Conservation (phyloP, 2,329 filamentous ascomycete species). For the Clathrospora elynae region DNA sequence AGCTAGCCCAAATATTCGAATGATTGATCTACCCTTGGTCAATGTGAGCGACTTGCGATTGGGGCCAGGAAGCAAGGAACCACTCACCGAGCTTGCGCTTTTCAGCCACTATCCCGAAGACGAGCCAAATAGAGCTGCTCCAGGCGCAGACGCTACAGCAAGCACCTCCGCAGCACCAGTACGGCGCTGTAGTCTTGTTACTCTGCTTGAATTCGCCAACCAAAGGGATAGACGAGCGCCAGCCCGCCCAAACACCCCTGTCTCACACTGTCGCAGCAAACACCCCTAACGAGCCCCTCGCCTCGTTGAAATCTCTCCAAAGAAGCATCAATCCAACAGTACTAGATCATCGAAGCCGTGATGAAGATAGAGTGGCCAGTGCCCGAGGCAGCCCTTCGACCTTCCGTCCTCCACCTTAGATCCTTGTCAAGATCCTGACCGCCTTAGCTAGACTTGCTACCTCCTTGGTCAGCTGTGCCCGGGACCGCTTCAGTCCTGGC, state of each 20-base stretch:
- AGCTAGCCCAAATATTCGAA: conserved; percentile 1
- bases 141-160: conserved; percentile 6
- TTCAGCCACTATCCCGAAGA: conserved; percentile 7
- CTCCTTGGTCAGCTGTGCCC: not conserved
- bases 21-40: conserved; percentile 3
- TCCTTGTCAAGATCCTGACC: not conserved
- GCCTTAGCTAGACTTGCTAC: not conserved
- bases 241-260: conserved; percentile 4
- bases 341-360: too few relatives aligned
- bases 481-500: not conserved
- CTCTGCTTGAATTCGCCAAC: conserved; percentile 4
- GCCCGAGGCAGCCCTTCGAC: not conserved
- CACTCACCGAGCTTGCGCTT: conserved; percentile 5
- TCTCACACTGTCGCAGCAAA: too few relatives aligned
- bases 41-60: conserved; percentile 8
- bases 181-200: conserved; percentile 3
- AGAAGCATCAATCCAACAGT: too few relatives aligned
- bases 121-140: conserved; percentile 5
- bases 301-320: too few relatives aligned
- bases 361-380: too few relatives aligned
- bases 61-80: conserved; percentile 2
- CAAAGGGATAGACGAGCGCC: conserved; percentile 2
- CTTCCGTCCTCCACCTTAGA: not conserved
- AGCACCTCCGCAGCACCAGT: conserved; percentile 6
- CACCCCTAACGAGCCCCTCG: too few relatives aligned